Percentiles rank a stretch among this genome's conserved stretches.
Evolutionary conservation across 1,284 basidiomycete species (phyloP).

Genomic region (Melampsora larici-populina): DNA sequence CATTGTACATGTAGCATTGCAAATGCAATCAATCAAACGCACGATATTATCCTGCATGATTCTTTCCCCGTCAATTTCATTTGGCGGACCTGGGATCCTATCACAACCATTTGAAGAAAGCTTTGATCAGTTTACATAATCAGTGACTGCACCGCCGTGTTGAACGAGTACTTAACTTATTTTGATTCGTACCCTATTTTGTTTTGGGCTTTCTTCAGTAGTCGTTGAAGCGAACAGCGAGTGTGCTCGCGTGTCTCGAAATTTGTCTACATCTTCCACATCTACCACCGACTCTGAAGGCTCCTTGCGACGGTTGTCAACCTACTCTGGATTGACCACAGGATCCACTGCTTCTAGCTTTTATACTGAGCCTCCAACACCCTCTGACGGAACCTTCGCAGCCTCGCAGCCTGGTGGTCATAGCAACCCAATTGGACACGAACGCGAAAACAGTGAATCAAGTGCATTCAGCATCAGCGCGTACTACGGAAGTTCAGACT

Average conservation of each 20-base stretch:
- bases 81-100: too few relatives aligned
- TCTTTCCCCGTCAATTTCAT: too few relatives aligned
- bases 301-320: slow-evolving; percentile 33
- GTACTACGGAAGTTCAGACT: slow-evolving; percentile 41
- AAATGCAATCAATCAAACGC: too few relatives aligned
- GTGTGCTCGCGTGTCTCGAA: not conserved
- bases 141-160: too few relatives aligned
- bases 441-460: slow-evolving; percentile 26
- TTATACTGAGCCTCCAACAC: slow-evolving; percentile 28
- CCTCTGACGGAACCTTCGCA: slow-evolving; percentile 20
- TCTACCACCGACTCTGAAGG: slow-evolving; percentile 16
- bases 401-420: not conserved
- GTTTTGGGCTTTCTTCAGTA: not conserved
- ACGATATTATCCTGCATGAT: too few relatives aligned
- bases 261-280: not conserved
- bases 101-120: too few relatives aligned
- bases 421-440: not conserved
- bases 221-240: slow-evolving; percentile 1
- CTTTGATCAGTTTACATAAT: too few relatives aligned
- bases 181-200: not conserved
- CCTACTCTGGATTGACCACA: slow-evolving; percentile 31
- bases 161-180: not conserved
- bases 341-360: slow-evolving; percentile 20
- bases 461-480: slow-evolving; percentile 40
- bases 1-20: too few relatives aligned